Base-by-base conservation (phyloP, 2,329 filamentous ascomycete genomes). In the Diplocarpon mali region DNA sequence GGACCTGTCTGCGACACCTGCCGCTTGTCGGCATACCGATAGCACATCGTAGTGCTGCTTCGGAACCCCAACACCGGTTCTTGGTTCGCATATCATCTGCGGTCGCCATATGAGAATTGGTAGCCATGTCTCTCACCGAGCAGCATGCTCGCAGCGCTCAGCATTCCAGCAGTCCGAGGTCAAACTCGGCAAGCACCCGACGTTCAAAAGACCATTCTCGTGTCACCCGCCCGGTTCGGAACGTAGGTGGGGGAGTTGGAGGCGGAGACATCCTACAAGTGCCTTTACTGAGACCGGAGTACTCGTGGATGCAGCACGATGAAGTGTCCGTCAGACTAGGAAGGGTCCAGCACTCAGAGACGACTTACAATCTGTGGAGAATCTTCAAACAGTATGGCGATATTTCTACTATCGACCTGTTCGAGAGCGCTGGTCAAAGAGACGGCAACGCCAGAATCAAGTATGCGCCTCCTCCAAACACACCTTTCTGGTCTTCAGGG, bases 381-480 rank as follows among this genome's bases (percentile, higher is more conserved):
- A 69, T 69, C 14, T 75, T 86, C 49, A 59, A 63, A 1, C 48
- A 54, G 0, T 65, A 76, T 46, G 78, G 80, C 1, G 64, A 63
- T 5, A 68, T 85, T 11, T 62, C 61, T 2, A 71, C 64, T 30
- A 73, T 85, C 30, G 75, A 82, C 12, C 64, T 83, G 1, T 70
- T 67, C 39, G 69, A 74, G 38, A 48, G 53, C 5, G 50, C 63
- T 27, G 64, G 72, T n/a, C 46, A 63, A 20, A 57, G 63, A 43
- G 61, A 62, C 27, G 63, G 64, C 0, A 59, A 34, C 17, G 77
- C 67, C 1, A 69, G 65, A 14, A 61, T 85, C 29, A 66, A 65
- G 2, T 83, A 84, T 49, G 72, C 69, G 57, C 78, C 78, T 0
- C 72, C 75, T 0, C 76, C 78, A 0, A 37, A 54, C 8, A 53